Conservation (phyloP, 2,329 filamentous ascomycete genomes). For the Epichloe scottii region DNA sequence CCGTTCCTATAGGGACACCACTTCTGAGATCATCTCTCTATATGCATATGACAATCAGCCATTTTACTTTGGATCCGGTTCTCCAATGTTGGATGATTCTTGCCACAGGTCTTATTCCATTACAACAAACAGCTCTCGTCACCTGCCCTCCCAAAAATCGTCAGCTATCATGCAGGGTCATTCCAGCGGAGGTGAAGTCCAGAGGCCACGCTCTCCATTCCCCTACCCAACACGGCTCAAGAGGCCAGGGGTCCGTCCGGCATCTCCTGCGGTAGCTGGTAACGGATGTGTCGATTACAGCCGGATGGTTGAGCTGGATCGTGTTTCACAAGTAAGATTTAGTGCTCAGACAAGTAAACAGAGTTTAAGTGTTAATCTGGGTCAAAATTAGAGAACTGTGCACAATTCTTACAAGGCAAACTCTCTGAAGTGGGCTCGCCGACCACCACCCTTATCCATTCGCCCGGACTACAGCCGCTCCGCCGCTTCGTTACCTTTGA, state of each 20-base stretch:
- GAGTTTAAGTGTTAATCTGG: slow-evolving; percentile 6
- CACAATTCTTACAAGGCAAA: slow-evolving; percentile 29
- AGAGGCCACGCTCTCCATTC: slow-evolving; percentile 45
- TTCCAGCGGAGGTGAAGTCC: slow-evolving; percentile 27
- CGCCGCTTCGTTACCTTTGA: slow-evolving; percentile 25
- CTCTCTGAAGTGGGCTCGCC: slow-evolving; percentile 23
- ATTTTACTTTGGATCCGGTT: slow-evolving; percentile 29
- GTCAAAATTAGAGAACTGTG: slow-evolving; percentile 27
- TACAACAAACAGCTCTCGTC: slow-evolving; percentile 36
- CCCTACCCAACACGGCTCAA: slow-evolving; percentile 45
- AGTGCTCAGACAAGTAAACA: not conserved
- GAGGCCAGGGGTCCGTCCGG: slow-evolving; percentile 36
- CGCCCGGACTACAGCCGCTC: slow-evolving; percentile 29
- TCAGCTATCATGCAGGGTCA: slow-evolving; percentile 36
- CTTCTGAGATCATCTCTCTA: slow-evolving; percentile 43
- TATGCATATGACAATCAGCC: slow-evolving; percentile 39
- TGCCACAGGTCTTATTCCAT: slow-evolving; percentile 41
- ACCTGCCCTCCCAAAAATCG: slow-evolving; percentile 34
- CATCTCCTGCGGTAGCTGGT: slow-evolving; percentile 36
- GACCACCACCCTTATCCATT: slow-evolving; percentile 25
- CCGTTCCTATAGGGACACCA: slow-evolving; percentile 37
- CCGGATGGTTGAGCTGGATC: slow-evolving; percentile 37
- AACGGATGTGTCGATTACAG: slow-evolving; percentile 35
- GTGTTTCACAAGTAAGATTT: slow-evolving; percentile 30
- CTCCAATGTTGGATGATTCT: slow-evolving; percentile 31